Percentiles rank a stretch among this genome's conserved stretches.
Conservation (phyloP, 2,329 filamentous ascomycete species). For the Nothomitra cinnamomea region DNA sequence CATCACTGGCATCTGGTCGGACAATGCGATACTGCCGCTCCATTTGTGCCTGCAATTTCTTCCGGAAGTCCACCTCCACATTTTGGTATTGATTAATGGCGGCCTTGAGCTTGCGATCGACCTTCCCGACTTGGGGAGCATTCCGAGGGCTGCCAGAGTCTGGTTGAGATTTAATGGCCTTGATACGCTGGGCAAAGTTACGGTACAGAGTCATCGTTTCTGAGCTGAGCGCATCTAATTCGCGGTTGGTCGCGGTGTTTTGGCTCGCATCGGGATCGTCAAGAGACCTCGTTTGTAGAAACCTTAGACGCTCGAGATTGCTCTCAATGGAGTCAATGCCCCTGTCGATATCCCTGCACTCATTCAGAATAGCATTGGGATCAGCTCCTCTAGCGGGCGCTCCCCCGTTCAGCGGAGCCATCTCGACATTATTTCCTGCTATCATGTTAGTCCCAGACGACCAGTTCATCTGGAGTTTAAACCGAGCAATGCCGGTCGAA, state of each 20-base stretch:
- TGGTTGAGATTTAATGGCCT: conserved; percentile 64
- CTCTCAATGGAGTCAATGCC: conserved; percentile 58
- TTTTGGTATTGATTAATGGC: conserved; percentile 71
- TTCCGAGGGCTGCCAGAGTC: conserved; percentile 60
- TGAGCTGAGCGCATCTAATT: conserved; percentile 55
- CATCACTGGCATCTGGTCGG: conserved; percentile 59
- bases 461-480: conserved; percentile 7
- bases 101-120: conserved; percentile 62
- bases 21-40: conserved; percentile 84
- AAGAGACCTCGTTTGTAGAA: conserved; percentile 53
- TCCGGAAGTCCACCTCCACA: conserved; percentile 63
- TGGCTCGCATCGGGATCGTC: conserved; percentile 56
- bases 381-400: conserved; percentile 31
- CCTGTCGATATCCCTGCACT: conserved; percentile 64
- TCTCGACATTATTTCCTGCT: conserved; percentile 42
- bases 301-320: conserved; percentile 54
- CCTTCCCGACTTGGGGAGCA: conserved; percentile 60
- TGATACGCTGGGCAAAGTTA: conserved; percentile 60
- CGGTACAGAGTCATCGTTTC: conserved; percentile 77
- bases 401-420: conserved; percentile 43
- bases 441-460: conserved; percentile 8
- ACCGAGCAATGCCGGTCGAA: neutral
- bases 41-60: conserved; percentile 67
- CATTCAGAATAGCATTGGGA: conserved; percentile 66
- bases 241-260: conserved; percentile 45